These are phyloP conservation scores for Emmonsia crescens DNA, from an alignment of 2,329 filamentous ascomycete genomes.

Conservation along the genomic window DNA sequence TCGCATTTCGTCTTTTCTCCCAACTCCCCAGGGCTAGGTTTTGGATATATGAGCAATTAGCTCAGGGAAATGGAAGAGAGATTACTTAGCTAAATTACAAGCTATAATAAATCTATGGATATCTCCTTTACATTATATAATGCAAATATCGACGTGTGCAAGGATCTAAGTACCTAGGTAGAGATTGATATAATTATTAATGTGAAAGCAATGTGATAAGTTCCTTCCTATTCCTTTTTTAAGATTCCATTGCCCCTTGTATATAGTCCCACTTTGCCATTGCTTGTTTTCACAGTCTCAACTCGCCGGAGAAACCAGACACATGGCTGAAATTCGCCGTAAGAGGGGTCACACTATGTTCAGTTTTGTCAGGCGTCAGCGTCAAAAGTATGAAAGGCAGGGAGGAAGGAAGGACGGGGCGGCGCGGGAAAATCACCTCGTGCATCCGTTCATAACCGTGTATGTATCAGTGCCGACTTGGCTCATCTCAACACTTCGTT, in stretches of 20 bases:
- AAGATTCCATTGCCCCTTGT: background rate
- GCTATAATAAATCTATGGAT: background rate
- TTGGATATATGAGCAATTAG: background rate
- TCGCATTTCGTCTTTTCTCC: too few relatives aligned
- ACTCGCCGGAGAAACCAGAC: slow-evolving; percentile 52
- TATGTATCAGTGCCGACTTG: slow-evolving; percentile 78
- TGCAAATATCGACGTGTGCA: background rate
- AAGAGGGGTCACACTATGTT: slow-evolving; percentile 65
- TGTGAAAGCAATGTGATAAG: background rate
- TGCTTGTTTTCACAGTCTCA: slow-evolving; percentile 53
- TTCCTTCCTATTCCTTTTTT: background rate
- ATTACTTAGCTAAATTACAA: background rate
- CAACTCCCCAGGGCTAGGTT: background rate
- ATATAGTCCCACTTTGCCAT: too few relatives aligned
- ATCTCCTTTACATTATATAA: background rate
- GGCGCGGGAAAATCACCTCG: slow-evolving; percentile 51
- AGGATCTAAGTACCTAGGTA: too few relatives aligned
- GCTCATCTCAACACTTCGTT: slow-evolving; percentile 65
- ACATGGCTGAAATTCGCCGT: slow-evolving; percentile 82
- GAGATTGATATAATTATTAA: background rate
- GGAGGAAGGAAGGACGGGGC: background rate
- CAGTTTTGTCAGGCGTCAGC: background rate
- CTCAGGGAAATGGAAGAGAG: background rate
- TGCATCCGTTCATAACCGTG: slow-evolving; percentile 72
- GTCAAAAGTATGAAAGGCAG: background rate